A percentile compares a stretch with the other conserved stretches of the same genome.
Evolutionary conservation across 2,329 filamentous ascomycete genomes (phyloP).

Genomic region (Drechslerella coelobrocha): DNA sequence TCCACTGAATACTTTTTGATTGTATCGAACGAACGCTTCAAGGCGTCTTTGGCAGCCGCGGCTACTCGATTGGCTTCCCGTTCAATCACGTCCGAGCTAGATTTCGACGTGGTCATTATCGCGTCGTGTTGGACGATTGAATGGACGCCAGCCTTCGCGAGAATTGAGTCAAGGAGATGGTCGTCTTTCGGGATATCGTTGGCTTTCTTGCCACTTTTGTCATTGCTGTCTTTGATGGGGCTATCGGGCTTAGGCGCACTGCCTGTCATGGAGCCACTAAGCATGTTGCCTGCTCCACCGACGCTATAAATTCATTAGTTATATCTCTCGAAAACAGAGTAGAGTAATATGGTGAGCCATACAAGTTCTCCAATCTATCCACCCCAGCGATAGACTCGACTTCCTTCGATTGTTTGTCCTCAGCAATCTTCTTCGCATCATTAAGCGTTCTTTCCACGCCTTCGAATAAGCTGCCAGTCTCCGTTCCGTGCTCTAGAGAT

Average conservation of each 20-base stretch:
- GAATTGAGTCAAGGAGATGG: conserved; percentile 85
- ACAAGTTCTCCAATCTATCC: conserved; percentile 70
- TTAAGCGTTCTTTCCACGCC: conserved; percentile 78
- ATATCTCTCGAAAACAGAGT: not conserved
- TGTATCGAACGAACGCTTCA: conserved; percentile 74
- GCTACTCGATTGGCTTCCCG: conserved; percentile 82
- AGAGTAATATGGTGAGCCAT: conserved; percentile 59
- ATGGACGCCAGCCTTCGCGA: conserved; percentile 82
- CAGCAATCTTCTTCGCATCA: conserved; percentile 55
- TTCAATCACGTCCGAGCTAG: conserved; percentile 79
- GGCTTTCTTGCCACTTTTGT: conserved; percentile 56
- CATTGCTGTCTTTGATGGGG: conserved; percentile 56
- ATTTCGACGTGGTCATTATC: conserved; percentile 79
- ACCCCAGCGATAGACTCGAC: conserved; percentile 66
- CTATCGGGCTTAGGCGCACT: conserved; percentile 55
- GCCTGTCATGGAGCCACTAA: conserved; percentile 18
- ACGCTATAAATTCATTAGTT: conserved; percentile 22
- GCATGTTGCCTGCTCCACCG: conserved; percentile 26
- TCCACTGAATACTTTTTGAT: conserved; percentile 73
- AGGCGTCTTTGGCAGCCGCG: conserved; percentile 75
- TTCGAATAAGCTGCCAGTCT: conserved; percentile 85
- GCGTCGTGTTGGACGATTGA: conserved; percentile 93
- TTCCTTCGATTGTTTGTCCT: conserved; percentile 55
- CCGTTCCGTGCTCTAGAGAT: conserved; percentile 71
- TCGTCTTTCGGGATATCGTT: conserved; percentile 60